Percentiles rank a stretch among this genome's conserved stretches.
These are phyloP conservation scores for Limnanthes douglasii DNA, from an alignment of 345 rosid species.

Conservation along the genomic window DNA sequence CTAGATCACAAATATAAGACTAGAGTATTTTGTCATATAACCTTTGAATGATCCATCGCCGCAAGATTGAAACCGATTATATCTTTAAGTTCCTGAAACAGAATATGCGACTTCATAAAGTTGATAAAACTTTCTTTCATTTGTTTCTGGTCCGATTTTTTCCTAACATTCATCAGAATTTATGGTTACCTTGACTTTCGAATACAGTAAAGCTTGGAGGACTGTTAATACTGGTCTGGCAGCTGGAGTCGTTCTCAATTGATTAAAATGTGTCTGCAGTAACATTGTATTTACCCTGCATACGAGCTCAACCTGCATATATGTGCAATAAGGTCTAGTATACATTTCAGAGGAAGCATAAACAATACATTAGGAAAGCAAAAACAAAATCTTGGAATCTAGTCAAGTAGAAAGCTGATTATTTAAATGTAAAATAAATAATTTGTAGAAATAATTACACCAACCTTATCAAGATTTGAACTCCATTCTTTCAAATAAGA, in stretches of 20 bases:
- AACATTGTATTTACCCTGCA: conserved; percentile 59
- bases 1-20: neutral
- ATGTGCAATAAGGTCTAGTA: too few species aligned
- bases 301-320: conserved; percentile 66
- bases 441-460: conserved; percentile 4
- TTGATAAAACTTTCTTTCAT: neutral
- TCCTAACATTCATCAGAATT: neutral
- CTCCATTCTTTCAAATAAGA: conserved; percentile 66
- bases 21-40: conserved; percentile 7
- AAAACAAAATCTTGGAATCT: too few species aligned
- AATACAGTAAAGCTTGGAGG: conserved; percentile 53
- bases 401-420: too few species aligned
- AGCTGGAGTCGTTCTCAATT: conserved; percentile 64
- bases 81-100: conserved; percentile 72
- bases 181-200: conserved; percentile 55
- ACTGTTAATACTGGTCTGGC: conserved; percentile 58
- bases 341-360: too few species aligned
- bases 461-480: conserved; percentile 72
- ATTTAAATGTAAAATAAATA: too few species aligned
- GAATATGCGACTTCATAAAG: neutral
- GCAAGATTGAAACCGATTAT: conserved; percentile 86
- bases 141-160: neutral
- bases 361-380: too few species aligned
- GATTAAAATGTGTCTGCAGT: conserved; percentile 69
- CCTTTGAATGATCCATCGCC: conserved; percentile 93